Evolutionary conservation across 345 rosid genomes (phyloP).

Genomic region (Aquilaria sinensis): DNA sequence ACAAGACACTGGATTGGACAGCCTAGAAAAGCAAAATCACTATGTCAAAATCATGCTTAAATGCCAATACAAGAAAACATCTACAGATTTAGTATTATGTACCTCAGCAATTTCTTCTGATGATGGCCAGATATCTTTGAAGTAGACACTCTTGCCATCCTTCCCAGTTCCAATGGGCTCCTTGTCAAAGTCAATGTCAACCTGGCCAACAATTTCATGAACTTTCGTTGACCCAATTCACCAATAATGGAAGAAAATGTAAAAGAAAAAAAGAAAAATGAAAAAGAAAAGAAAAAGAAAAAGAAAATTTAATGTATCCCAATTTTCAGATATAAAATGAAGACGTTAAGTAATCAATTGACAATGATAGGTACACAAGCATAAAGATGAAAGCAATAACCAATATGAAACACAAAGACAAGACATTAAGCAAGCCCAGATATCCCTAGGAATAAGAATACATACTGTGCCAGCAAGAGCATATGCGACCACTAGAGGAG

Average conservation of each 20-base stretch:
- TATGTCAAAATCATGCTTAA: constrained; percentile 10
- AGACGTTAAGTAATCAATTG: too few species aligned
- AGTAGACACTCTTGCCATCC: constrained; percentile 75
- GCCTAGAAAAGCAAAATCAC: constrained; percentile 35
- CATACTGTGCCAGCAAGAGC: constrained; percentile 98
- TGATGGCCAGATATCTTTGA: constrained; percentile 95
- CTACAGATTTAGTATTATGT: constrained; percentile 6
- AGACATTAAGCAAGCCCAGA: not conserved
- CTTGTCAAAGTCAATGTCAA: constrained; percentile 86
- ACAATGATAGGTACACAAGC: not conserved
- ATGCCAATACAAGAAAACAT: constrained; percentile 1
- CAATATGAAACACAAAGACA: constrained; percentile 2
- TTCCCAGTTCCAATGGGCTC: constrained; percentile 92
- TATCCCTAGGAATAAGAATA: constrained; percentile 3
- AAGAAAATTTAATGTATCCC: not conserved
- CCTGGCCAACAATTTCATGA: constrained; percentile 38
- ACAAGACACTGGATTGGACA: constrained; percentile 89
- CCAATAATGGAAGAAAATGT: not conserved
- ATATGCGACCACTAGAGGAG: constrained; percentile 97
- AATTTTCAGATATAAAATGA: not conserved
- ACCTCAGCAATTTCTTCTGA: constrained; percentile 93
- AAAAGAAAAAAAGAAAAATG: not conserved
- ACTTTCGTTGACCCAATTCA: not conserved
- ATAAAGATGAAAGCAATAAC: not conserved
- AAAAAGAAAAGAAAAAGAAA: not conserved